Percentiles rank a stretch among this genome's conserved stretches.
Evolutionary conservation across 2,329 filamentous ascomycete species (phyloP).

Genomic region (Fusarium drepaniforme): DNA sequence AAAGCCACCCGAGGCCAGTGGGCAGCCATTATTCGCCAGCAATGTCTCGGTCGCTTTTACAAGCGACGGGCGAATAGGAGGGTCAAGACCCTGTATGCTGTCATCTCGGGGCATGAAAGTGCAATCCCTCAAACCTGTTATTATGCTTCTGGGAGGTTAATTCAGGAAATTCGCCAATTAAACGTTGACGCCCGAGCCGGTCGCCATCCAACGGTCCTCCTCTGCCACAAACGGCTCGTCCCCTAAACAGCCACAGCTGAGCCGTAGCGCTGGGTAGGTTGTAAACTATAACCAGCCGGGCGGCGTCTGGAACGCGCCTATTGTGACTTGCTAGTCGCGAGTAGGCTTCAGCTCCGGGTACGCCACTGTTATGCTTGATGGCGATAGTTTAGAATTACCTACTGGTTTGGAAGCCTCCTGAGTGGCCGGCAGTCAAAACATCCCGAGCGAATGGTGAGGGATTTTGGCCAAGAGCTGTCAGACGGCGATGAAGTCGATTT

Average conservation of each 20-base stretch:
- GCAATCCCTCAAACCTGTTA: conserved; percentile 8
- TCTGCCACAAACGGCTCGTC: conserved; percentile 5
- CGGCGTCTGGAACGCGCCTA: conserved; percentile 9
- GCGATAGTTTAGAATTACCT: conserved; percentile 9
- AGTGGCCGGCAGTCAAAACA: conserved; percentile 15
- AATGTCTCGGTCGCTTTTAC: neutral
- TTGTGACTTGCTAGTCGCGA: conserved; percentile 14
- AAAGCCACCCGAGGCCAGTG: neutral
- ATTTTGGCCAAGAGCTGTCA: conserved; percentile 7
- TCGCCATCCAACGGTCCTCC: conserved; percentile 14
- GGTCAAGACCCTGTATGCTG: neutral
- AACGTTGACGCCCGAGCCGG: conserved; percentile 30
- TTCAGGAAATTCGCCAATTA: conserved; percentile 18
- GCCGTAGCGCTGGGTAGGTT: conserved; percentile 13
- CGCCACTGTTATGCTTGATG: conserved; percentile 20
- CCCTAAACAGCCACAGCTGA: conserved; percentile 31
- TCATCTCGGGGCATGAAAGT: neutral
- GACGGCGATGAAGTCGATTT: neutral
- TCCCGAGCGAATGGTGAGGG: conserved; percentile 11
- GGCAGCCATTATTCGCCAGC: neutral
- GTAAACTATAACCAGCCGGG: neutral
- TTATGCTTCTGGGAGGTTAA: conserved; percentile 5
- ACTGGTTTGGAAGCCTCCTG: conserved; percentile 1
- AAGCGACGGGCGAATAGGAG: neutral
- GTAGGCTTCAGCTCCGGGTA: conserved; percentile 2